These are phyloP conservation scores for Phaeosphaeria sp. DNA, from an alignment of 2,329 filamentous ascomycete genomes.

Conservation along the genomic window DNA sequence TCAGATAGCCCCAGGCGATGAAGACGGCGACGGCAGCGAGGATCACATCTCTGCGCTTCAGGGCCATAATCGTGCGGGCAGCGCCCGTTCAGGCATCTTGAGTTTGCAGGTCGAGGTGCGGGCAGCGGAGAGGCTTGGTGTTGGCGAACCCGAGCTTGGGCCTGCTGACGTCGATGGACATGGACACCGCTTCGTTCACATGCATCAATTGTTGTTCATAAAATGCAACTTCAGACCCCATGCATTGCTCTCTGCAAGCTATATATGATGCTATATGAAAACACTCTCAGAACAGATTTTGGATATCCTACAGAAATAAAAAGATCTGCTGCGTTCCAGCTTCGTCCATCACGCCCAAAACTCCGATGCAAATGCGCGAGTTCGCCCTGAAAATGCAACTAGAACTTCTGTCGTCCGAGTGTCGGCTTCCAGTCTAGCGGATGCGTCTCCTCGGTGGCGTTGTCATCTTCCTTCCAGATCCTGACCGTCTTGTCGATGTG, in stretches of 20 bases:
- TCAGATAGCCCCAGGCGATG: constrained; percentile 85
- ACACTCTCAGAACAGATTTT: not conserved
- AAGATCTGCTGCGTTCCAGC: not conserved
- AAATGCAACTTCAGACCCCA: not conserved
- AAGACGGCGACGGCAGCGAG: constrained; percentile 74
- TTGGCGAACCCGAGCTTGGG: constrained; percentile 25
- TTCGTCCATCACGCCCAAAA: not conserved
- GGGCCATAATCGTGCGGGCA: constrained; percentile 67
- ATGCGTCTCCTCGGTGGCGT: constrained; percentile 88
- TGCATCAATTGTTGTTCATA: not conserved
- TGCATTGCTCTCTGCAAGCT: not conserved
- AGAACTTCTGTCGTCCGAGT: constrained; percentile 74
- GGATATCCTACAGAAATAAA: not conserved
- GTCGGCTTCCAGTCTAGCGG: constrained; percentile 92
- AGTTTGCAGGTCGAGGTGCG: constrained; percentile 18
- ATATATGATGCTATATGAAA: not conserved
- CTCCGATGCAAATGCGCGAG: constrained; percentile 3
- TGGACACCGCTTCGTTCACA: not conserved
- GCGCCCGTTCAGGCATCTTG: constrained; percentile 48
- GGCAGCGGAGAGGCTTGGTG: constrained; percentile 17
- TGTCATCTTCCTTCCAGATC: constrained; percentile 94
- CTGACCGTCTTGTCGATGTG: constrained; percentile 94
- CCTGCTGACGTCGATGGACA: constrained; percentile 23
- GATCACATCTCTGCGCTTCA: constrained; percentile 72
- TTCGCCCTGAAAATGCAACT: not conserved